Base-by-base conservation (phyloP, 331 rosid genomes). In the Ulmus americana region DNA sequence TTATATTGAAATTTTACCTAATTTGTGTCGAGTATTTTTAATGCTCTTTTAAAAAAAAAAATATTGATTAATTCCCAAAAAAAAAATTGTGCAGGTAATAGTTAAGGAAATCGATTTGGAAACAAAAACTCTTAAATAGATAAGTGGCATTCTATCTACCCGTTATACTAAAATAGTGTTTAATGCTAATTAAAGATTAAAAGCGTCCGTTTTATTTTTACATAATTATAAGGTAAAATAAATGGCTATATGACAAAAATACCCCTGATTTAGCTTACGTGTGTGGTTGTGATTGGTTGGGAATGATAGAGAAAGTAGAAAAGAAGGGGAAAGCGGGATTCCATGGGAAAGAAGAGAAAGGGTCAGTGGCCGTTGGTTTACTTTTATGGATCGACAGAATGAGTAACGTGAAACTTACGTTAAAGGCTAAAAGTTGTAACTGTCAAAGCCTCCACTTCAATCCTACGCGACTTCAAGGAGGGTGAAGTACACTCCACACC, bases 381-480 rank as follows among this genome's bases (percentile, higher is more conserved):
- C 66, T 75, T 74, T 70, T 45, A 56, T 63, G 61, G 57, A 49
- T 63, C 11, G 85, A 61, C 61, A 3, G 35, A 28, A 61, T 39
- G 55, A 42, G 71, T 77, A 70, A 77, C 87, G 80, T 84, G 67
- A 76, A 64, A 15, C 18, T 72, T 80, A 82, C 79, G 81, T 75
- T 80, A 71, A 39, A 45, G 65, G 71, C 61, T 58, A 72, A 74
- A 77, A 66, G 38, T 56, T 0, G 70, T 28, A 58, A 64, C 46
- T 16, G 9, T 48, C 60, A 28, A 45, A 48, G 48, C 64, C 57
- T 10, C 22, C 12, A 28, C 20, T 11, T 9, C 9, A 7, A 3
- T 2, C 18, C 56, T 77, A 81, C 84, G 80, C 80, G 65, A 75
- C 5, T n/a, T 11, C 0, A 63, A 2, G 3, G 67, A 3, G 60